Conservation (phyloP, 768 basidiomycete species). For the Lentinula raphanica region DNA sequence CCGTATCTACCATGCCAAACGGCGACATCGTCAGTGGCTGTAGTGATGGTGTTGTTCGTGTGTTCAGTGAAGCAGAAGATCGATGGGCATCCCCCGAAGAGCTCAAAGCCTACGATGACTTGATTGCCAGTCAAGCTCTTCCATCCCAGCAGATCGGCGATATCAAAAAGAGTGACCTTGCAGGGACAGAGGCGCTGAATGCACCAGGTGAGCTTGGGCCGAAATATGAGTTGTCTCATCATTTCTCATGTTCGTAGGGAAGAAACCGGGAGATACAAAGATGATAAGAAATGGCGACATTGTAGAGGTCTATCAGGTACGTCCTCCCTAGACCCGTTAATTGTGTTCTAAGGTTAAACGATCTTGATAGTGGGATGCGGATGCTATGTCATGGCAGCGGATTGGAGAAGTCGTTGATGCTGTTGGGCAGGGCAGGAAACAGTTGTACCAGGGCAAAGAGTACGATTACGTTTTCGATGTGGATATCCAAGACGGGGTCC, state of each 20-base stretch:
- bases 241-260: slow-evolving; percentile 44
- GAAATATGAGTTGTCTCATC: too few species aligned
- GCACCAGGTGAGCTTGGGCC: slow-evolving; percentile 64
- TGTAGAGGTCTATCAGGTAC: slow-evolving; percentile 89
- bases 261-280: slow-evolving; percentile 87
- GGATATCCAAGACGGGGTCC: slow-evolving; percentile 88
- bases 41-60: slow-evolving; percentile 82
- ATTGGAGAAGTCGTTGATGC: slow-evolving; percentile 96
- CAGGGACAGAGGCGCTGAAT: slow-evolving; percentile 75
- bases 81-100: slow-evolving; percentile 68
- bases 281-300: slow-evolving; percentile 78
- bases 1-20: slow-evolving; percentile 81
- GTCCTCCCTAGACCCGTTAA: slow-evolving; percentile 12
- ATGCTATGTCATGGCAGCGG: slow-evolving; percentile 71
- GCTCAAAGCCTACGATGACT: slow-evolving; percentile 64
- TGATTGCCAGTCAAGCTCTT: slow-evolving; percentile 73
- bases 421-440: slow-evolving; percentile 83
- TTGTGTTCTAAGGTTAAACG: slow-evolving; percentile 6
- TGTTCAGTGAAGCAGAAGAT: slow-evolving; percentile 73
- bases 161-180: slow-evolving; percentile 87
- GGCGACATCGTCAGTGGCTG: slow-evolving; percentile 90
- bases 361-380: slow-evolving; percentile 69
- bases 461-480: slow-evolving; percentile 99
- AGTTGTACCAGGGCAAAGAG: slow-evolving; percentile 89
- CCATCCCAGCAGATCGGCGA: slow-evolving; percentile 88